These are phyloP conservation scores for Trametes pubescens DNA, from an alignment of 1,284 basidiomycete species.

Conservation along the genomic window DNA sequence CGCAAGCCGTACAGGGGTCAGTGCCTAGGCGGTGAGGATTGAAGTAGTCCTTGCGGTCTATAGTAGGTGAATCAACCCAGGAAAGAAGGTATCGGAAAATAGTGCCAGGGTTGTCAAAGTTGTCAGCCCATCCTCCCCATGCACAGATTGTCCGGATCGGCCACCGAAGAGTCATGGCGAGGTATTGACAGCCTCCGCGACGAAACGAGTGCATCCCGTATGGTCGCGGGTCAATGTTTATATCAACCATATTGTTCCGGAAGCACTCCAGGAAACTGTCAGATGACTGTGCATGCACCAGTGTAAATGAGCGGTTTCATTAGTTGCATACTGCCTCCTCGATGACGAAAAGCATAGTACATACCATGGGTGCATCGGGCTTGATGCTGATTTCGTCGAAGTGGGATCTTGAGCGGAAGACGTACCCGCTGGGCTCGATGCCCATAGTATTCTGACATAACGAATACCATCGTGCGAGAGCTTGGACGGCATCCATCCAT, in stretches of 20 bases:
- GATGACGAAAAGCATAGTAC: too few species aligned
- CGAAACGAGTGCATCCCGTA: slow-evolving; percentile 41
- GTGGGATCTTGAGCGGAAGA: slow-evolving; percentile 20
- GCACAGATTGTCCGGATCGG: slow-evolving; percentile 28
- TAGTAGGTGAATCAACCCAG: not conserved
- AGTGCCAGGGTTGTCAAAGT: not conserved
- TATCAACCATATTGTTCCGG: slow-evolving; percentile 35
- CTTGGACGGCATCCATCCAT: slow-evolving; percentile 24
- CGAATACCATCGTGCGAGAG: slow-evolving; percentile 20
- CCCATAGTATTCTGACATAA: slow-evolving; percentile 5
- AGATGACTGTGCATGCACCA: too few species aligned
- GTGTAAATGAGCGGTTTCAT: too few species aligned
- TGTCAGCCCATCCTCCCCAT: slow-evolving; percentile 36
- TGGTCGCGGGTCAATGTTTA: slow-evolving; percentile 30
- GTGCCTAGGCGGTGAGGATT: not conserved
- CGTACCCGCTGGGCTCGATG: slow-evolving; percentile 18
- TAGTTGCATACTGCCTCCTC: too few species aligned
- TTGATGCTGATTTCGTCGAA: slow-evolving; percentile 15
- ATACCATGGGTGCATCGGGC: not conserved
- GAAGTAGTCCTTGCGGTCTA: not conserved
- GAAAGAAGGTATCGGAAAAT: not conserved
- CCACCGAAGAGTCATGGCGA: slow-evolving; percentile 22
- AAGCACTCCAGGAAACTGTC: slow-evolving; percentile 38
- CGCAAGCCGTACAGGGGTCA: not conserved
- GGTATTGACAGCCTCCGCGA: slow-evolving; percentile 38